These are phyloP conservation scores for Verbena officinalis DNA, from an alignment of 257 asterid species.

Conservation along the genomic window DNA sequence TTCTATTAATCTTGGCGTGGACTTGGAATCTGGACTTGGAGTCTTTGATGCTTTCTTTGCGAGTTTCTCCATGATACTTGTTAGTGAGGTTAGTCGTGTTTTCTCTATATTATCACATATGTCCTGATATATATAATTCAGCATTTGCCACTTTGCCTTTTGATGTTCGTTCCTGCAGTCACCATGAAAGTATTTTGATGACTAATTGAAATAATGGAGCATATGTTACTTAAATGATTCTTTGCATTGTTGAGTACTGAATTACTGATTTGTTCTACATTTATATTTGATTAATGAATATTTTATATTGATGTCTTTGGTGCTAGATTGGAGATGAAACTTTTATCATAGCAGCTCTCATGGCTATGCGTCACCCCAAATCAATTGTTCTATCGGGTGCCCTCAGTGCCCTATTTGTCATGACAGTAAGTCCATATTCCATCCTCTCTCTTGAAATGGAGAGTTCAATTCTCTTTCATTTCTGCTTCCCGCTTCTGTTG, in stretches of 20 bases:
- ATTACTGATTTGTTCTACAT: conserved; percentile 12
- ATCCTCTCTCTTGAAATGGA: neutral
- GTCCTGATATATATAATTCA: conserved; percentile 3
- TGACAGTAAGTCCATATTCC: conserved; percentile 75
- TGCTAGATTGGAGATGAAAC: conserved; percentile 93
- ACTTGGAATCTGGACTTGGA: conserved; percentile 83
- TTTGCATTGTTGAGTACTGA: conserved; percentile 13
- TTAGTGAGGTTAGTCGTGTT: conserved; percentile 75
- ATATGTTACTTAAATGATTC: conserved; percentile 15
- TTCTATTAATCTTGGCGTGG: conserved; percentile 47
- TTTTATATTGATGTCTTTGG: conserved; percentile 33
- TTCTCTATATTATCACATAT: neutral
- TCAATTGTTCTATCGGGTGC: conserved; percentile 94
- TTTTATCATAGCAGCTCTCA: conserved; percentile 94
- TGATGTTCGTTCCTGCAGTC: conserved; percentile 10
- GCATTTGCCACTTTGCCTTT: conserved; percentile 1
- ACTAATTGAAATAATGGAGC: conserved; percentile 14
- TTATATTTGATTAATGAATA: conserved; percentile 13
- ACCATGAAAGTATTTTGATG: neutral
- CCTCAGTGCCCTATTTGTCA: conserved; percentile 91
- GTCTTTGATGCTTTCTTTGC: conserved; percentile 84
- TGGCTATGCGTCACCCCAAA: conserved; percentile 99
- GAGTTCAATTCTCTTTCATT: neutral
- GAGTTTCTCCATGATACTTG: conserved; percentile 91
- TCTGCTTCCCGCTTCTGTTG: neutral